Evolutionary conservation across 2,329 filamentous ascomycete species (phyloP), one percentile per base, ranked within the genome.

Genomic region (Neonectria magnoliae): DNA sequence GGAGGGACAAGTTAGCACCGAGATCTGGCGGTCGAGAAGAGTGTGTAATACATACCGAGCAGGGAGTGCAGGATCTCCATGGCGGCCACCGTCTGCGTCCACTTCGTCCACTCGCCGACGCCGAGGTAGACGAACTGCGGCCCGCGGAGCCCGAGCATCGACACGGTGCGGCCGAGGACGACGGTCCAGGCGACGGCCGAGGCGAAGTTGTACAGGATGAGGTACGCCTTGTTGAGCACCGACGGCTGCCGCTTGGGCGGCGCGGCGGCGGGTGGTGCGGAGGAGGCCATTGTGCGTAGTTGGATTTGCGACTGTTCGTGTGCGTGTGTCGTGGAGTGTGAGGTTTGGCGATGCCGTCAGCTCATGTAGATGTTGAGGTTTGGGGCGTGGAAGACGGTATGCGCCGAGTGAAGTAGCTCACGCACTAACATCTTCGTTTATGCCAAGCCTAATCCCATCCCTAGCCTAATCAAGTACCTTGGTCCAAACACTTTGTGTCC

Each of bases 21-120:
- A 41, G 11, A 41, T 14, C 18, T 13, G n/a, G 52, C 38, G 53
- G 27, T 48, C 13, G 13, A 13, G 22, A 42, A n/a, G 14, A 31
- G 41, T 5, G 8, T 10, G 2, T 11, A 16, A 11, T 25, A 76
- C 84, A 63, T 81, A 94, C 94, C 93, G 36, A 92, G 79, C 0
- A 92, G 78, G 53, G 93, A 91, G 81, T 98, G 95, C 66, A 94
- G 75, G 51, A 98, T 87, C 82, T 99, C 96, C 77, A 98, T 82
- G 48, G 88, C 80, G 1, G 96, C 96, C 58, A 93, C 79, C 3
- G 92, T 96, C 84, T 99, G 96, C 60, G 92, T 94, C 87, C 88
- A 90, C 74, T 91, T 90, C 51, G 89, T 88, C 78, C 90, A 94
- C 56, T 87, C 81, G 69, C 91, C 91, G 9, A 89, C 85, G 47